Evolutionary conservation across 2,329 filamentous ascomycete species (phyloP), one percentile per base, ranked within the genome.

Genomic region (Plenodomus lindquistii): DNA sequence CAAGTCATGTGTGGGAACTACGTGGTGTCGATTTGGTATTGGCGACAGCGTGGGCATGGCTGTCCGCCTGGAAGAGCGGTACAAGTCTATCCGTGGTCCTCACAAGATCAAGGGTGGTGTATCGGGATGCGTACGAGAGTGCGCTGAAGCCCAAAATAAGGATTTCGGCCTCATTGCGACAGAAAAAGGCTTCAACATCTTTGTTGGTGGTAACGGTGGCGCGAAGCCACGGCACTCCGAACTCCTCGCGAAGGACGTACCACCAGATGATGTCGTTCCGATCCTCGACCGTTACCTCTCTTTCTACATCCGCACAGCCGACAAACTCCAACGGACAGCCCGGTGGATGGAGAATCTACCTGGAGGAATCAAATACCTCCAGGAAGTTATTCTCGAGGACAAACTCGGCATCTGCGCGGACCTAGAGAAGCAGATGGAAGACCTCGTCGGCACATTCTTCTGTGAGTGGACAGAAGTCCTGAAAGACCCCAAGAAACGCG

Each of bases 21-120:
- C 90, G 1, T 96, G 91, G 91, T 96, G 91, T 65, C 82, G 91
- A 1, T 96, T 87, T 63, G 91, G 91, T 44, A 86, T 96, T 46
- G 89, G 90, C 21, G 91, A 96, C 74, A 91, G 88, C 70, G 91
- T 96, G 0, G 91, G 91, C 10, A 89, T 96, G 87, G 91, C 91
- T 0, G 86, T 96, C 15, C 82, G 90, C 3, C 74, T 96, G 0
- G 91, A 96, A 73, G 89, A 96, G 75, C 84, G 91, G 38, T 96
- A 96, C 74, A 96, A 96, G 80, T 90, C 88, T 64, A 88, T 96
- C 49, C 84, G 91, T n/a, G 81, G 82, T 15, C 91, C 91, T 8
- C 91, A 96, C 71, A 96, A 96, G 78, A 83, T 95, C 70, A 96
- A 96, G 73, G 91, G 89, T 1, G 91, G 89, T 46, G 91, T 96